phyloP scores from a whole-genome alignment of 495 filamentous ascomycete genomes.

The Penicillium cataractarum region DNA sequence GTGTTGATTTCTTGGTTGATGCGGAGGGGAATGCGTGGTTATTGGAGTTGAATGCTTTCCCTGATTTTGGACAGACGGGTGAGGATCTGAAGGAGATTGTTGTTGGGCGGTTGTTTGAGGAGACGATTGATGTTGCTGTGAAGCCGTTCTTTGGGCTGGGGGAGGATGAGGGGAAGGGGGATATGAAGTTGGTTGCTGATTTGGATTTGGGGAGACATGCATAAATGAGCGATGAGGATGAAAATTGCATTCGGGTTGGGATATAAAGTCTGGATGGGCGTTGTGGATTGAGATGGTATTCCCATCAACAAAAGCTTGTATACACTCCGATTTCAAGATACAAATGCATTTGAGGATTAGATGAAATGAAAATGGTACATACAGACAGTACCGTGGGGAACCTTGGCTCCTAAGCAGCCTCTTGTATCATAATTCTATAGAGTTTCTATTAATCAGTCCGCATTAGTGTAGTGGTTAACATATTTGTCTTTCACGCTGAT shows the following conservation, averaged over 20 bases:
- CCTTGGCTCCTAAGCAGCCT: too few species aligned
- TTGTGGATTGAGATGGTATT: background rate
- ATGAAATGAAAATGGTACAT: too few species aligned
- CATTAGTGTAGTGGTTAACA: too few species aligned
- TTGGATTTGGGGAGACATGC: constrained; percentile 61
- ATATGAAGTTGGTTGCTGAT: constrained; percentile 60
- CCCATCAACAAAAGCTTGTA: background rate
- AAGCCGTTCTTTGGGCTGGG: constrained; percentile 59
- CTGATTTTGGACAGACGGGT: constrained; percentile 92
- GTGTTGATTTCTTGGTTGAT: constrained; percentile 88
- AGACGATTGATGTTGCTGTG: constrained; percentile 67
- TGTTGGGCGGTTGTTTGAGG: constrained; percentile 75
- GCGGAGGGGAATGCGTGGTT: constrained; percentile 64
- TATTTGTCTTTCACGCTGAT: too few species aligned
- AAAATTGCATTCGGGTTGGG: background rate
- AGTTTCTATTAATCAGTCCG: too few species aligned
- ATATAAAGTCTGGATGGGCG: background rate
- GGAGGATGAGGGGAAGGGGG: constrained; percentile 32
- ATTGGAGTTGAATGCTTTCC: constrained; percentile 95
- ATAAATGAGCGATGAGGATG: constrained; percentile 12
- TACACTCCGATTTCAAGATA: background rate
- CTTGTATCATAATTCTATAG: too few species aligned
- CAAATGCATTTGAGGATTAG: background rate
- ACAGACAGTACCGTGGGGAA: too few species aligned
- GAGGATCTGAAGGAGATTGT: constrained; percentile 63